These are phyloP conservation scores for Capsicum chinense DNA, from an alignment of 257 asterid species.

Conservation along the genomic window DNA sequence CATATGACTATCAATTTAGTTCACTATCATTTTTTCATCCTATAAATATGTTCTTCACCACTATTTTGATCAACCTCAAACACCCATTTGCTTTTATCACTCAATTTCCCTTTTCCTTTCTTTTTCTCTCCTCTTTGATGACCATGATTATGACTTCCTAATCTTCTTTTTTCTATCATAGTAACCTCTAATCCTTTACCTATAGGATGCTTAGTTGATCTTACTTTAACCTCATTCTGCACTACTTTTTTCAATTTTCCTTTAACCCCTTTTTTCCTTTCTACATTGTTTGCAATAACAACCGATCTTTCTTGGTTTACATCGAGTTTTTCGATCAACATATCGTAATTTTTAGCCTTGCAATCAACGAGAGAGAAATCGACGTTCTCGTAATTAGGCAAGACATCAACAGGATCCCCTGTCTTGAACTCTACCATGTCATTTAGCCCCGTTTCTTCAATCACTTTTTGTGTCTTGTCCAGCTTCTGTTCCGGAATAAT, in stretches of 20 bases:
- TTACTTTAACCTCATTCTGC: slow-evolving; percentile 45
- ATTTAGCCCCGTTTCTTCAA: slow-evolving; percentile 52
- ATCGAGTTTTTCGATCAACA: slow-evolving; percentile 45
- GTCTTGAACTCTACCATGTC: slow-evolving; percentile 61
- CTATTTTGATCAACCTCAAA: slow-evolving; percentile 55
- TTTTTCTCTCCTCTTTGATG: slow-evolving; percentile 41
- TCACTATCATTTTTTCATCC: slow-evolving; percentile 41
- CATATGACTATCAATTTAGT: not conserved
- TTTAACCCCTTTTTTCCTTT: slow-evolving; percentile 51
- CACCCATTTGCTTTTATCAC: slow-evolving; percentile 56
- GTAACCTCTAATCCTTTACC: slow-evolving; percentile 69
- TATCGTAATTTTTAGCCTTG: slow-evolving; percentile 43
- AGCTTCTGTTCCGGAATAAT: slow-evolving; percentile 51
- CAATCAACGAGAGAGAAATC: slow-evolving; percentile 67
- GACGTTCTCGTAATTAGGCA: slow-evolving; percentile 47
- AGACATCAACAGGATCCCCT: slow-evolving; percentile 57
- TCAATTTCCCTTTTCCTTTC: slow-evolving; percentile 37
- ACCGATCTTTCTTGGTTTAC: slow-evolving; percentile 56
- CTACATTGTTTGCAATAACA: slow-evolving; percentile 61
- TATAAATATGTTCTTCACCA: slow-evolving; percentile 70
- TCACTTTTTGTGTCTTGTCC: slow-evolving; percentile 46
- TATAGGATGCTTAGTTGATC: slow-evolving; percentile 56
- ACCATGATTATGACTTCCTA: slow-evolving; percentile 35
- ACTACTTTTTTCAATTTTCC: slow-evolving; percentile 53
- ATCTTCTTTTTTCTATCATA: slow-evolving; percentile 45